Conservation (phyloP, 2,329 filamentous ascomycete genomes). For the Fusarium xylarioides region DNA sequence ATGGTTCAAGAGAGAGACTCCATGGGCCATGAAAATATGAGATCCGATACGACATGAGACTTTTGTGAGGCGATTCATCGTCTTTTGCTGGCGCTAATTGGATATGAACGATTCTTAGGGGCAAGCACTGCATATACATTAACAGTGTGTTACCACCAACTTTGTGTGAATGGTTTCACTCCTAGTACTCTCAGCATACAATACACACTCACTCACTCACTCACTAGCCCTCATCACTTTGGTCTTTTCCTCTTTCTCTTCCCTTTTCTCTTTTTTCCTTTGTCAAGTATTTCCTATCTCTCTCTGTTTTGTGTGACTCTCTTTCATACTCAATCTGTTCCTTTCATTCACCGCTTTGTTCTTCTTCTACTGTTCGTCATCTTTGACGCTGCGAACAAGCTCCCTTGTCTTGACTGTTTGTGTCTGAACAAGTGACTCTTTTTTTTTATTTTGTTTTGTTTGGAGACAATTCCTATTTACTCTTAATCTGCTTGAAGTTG, state of each 20-base stretch:
- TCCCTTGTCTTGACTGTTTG: conserved; percentile 14
- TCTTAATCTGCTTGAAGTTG: conserved; percentile 23
- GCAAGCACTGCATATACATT: conserved; percentile 20
- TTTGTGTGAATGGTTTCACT: conserved; percentile 13
- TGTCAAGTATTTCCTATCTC: conserved; percentile 25
- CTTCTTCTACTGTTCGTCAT: conserved; percentile 16
- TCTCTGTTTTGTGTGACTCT: conserved; percentile 24
- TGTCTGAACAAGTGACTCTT: conserved; percentile 29
- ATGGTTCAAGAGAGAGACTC: background rate
- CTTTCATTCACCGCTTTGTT: conserved; percentile 24
- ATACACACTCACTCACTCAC: conserved; percentile 2
- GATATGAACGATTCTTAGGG: conserved; percentile 4
- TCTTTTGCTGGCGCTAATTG: conserved; percentile 23
- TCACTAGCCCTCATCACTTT: conserved; percentile 1
- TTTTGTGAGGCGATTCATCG: conserved; percentile 16
- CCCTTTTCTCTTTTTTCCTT: conserved; percentile 23
- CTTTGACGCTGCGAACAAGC: conserved; percentile 23
- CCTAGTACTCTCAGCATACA: conserved; percentile 2
- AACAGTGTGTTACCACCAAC: conserved; percentile 18
- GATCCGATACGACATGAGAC: conserved; percentile 31
- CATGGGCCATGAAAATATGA: conserved; percentile 2
- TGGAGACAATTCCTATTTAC: conserved; percentile 2
- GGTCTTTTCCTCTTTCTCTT: conserved; percentile 9
- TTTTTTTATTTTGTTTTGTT: conserved; percentile 2
- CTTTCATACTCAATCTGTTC: conserved; percentile 19